phyloP scores from a whole-genome alignment of 805 yeast genomes.

The Yamadazyma nakazawae region DNA sequence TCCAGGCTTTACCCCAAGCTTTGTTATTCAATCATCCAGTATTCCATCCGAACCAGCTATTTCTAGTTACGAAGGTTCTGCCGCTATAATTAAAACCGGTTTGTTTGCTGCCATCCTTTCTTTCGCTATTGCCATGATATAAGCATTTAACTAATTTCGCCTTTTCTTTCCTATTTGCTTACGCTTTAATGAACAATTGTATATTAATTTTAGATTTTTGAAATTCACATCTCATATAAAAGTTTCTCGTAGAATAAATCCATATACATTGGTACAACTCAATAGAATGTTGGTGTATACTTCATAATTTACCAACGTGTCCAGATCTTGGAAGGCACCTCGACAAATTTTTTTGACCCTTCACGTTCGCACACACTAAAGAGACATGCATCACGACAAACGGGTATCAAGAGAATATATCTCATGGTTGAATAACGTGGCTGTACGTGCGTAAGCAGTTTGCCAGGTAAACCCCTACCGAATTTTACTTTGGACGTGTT shows the following conservation, averaged over 20 bases:
- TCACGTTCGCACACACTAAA: neutral
- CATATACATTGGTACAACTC: neutral
- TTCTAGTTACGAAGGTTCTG: slow-evolving; percentile 28
- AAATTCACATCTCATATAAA: slow-evolving; percentile 6
- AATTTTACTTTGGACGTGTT: neutral
- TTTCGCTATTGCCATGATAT: slow-evolving; percentile 15
- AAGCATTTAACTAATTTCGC: neutral
- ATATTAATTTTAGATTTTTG: neutral
- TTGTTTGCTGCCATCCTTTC: slow-evolving; percentile 22
- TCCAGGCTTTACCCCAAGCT: slow-evolving; percentile 16
- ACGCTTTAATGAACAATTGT: slow-evolving; percentile 3
- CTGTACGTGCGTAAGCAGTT: neutral
- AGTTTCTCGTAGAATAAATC: slow-evolving; percentile 1
- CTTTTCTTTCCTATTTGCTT: neutral
- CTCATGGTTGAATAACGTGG: neutral
- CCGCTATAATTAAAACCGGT: slow-evolving; percentile 24
- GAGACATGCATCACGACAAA: neutral
- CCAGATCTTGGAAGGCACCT: slow-evolving; percentile 1
- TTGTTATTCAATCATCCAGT: slow-evolving; percentile 12
- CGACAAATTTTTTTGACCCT: neutral
- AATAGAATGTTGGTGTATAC: no score
- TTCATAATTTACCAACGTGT: slow-evolving; percentile 1
- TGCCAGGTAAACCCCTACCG: neutral
- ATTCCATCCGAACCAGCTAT: slow-evolving; percentile 13
- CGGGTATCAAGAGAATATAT: neutral